Evolutionary conservation across 2,329 filamentous ascomycete genomes (phyloP).

Genomic region (Stylonectria norvegica): DNA sequence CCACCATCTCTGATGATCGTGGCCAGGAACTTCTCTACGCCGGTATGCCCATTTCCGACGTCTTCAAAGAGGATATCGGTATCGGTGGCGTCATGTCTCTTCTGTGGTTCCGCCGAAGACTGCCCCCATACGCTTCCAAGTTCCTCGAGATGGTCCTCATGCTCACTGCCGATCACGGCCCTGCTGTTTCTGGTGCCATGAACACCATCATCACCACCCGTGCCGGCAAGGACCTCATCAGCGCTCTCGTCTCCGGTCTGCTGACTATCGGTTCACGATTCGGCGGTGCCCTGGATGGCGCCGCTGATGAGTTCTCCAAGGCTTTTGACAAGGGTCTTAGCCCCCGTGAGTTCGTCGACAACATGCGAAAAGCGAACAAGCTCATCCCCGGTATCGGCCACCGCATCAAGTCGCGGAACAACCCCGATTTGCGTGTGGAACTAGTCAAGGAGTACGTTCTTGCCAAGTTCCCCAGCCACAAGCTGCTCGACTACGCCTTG

Average conservation of each 20-base stretch:
- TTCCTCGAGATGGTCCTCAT: slow-evolving; percentile 99
- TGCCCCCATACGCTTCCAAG: slow-evolving; percentile 94
- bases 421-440: slow-evolving; percentile 98
- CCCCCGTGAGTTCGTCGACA: slow-evolving; percentile 98
- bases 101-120: slow-evolving; percentile 97
- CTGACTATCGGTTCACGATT: slow-evolving; percentile 97
- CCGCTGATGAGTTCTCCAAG: slow-evolving; percentile 97
- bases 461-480: slow-evolving; percentile 95
- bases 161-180: slow-evolving; percentile 98
- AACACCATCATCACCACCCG: slow-evolving; percentile 99
- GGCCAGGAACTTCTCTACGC: slow-evolving; percentile 98
- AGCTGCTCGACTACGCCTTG: slow-evolving; percentile 97
- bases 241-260: slow-evolving; percentile 90
- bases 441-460: slow-evolving; percentile 98
- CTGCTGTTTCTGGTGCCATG: slow-evolving; percentile 98
- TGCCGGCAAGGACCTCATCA: slow-evolving; percentile 98
- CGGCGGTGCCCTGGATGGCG: slow-evolving; percentile 96
- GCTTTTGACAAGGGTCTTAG: slow-evolving; percentile 97
- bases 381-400: slow-evolving; percentile 99
- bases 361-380: slow-evolving; percentile 99
- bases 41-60: slow-evolving; percentile 99
- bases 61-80: slow-evolving; percentile 97
- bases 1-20: slow-evolving; percentile 99
- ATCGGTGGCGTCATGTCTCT: slow-evolving; percentile 99
- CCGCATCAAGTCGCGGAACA: slow-evolving; percentile 99